Base-by-base conservation (phyloP, 2,329 filamentous ascomycete genomes). In the Plenodomus tracheiphilus region DNA sequence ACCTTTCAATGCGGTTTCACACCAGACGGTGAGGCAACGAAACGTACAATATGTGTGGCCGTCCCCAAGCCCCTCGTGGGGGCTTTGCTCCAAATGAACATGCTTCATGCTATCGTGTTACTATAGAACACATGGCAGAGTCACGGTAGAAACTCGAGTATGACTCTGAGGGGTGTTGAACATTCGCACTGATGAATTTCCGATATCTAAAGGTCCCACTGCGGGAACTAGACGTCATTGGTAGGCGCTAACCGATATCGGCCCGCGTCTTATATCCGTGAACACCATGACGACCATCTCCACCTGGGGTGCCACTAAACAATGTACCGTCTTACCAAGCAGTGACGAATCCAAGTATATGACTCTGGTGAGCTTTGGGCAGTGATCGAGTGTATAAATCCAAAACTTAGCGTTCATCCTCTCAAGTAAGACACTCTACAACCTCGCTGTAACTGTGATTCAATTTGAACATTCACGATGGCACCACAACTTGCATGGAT, bases 401-500 rank as follows among this genome's bases (percentile, higher is more conserved):
- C 28, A 25, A 38, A 18, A 39, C 28, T 37, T 32, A 21, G 19
- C 43, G 43, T 37, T 18, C n/a, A 13, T 30, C 13, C 28, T 4
- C 13, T 4, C 28, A 25, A n/a, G n/a, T n/a, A n/a, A n/a, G n/a
- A n/a, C n/a, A n/a, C n/a, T n/a, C n/a, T n/a, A n/a, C n/a, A n/a
- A n/a, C n/a, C n/a, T n/a, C n/a, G n/a, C n/a, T n/a, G n/a, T n/a
- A 25, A 25, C 5, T 6, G 22, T 25, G 10, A 25, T 6, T 10
- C 22, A 6, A 25, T 10, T 6, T 25, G 20, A 42, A 25, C 30
- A 34, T 15, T 18, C 57, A 63, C 39, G 19, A 76, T 76, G 74
- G 67, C 74, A 41, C 72, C 72, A 39, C 84, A 81, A 72, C 65
- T 94, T 43, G 80, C 90, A 61, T 95, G 85, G 84, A 84, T 95